These are phyloP conservation scores for Gossypium lobatum DNA, from an alignment of 441 rosid genomes.

Conservation along the genomic window DNA sequence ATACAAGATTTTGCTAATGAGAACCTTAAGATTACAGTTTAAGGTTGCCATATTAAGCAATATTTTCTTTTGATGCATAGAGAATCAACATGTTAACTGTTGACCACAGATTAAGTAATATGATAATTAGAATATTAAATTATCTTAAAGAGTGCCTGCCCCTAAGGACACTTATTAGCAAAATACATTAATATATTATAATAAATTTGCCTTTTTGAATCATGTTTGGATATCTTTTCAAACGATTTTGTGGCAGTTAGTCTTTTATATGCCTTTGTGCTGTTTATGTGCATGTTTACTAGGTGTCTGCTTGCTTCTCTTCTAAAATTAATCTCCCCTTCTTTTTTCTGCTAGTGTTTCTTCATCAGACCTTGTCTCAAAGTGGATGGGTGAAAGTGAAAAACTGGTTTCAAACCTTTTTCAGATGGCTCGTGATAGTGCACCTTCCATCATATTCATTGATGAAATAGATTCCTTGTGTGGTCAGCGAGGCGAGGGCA, in stretches of 20 bases:
- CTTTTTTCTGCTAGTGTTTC: conserved; percentile 54
- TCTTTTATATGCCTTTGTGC: not conserved
- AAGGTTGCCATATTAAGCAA: not conserved
- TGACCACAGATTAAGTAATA: not conserved
- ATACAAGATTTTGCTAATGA: not conserved
- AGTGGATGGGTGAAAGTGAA: conserved; percentile 99
- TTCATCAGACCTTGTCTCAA: conserved; percentile 97
- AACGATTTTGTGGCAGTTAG: not conserved
- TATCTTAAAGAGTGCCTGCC: not conserved
- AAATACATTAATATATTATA: not conserved
- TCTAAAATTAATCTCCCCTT: conserved; percentile 10
- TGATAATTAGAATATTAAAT: not conserved
- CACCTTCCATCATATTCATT: conserved; percentile 89
- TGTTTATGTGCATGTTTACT: not conserved
- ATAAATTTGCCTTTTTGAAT: not conserved
- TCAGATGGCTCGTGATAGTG: conserved; percentile 99
- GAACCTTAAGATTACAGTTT: not conserved
- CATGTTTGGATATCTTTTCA: not conserved
- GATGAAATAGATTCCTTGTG: conserved; percentile 99
- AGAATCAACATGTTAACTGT: not conserved
- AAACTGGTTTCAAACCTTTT: conserved; percentile 95
- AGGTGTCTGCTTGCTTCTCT: not conserved
- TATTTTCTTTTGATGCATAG: not conserved
- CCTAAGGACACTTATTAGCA: not conserved
- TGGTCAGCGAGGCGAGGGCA: conserved; percentile 97